Evolutionary conservation across 1,139 yeast species (phyloP), one percentile per base, ranked within the genome.

Genomic region (Candida smagusa): DNA sequence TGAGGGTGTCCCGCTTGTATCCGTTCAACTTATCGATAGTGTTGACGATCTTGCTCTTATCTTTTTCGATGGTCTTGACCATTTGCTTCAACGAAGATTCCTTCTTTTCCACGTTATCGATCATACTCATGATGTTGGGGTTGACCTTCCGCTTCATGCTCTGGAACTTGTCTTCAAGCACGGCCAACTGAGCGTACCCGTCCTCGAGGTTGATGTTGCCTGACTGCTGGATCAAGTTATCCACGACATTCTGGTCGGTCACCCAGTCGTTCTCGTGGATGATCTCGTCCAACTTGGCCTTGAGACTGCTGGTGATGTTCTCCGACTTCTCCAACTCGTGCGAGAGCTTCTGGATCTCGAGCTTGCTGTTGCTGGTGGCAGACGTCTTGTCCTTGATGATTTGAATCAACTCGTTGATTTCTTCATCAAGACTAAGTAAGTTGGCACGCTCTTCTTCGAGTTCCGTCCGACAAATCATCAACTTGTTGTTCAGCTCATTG

Each of bases 71-170:
- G 4, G 96, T 89, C 39, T 74, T 76, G 42, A 94, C 84, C 90
- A 88, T 89, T 7, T 78, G 76, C 49, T 79, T 82, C 50, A 94
- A 71, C 7, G 92, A 74, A 2, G 72, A 62, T 57, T 90, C 97
- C 55, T 89, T 88, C 70, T 84, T 86, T 57, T 90, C 97, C 13
- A 89, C 95, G 47, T 84, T 86, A 52, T 90, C 97, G 48, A 94
- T 88, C 88, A 89, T 86, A 51, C 83, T 81, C 90, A 90, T 87
- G 45, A 92, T 92, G 53, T 89, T 85, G 9, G 86, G 76, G 53
- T 90, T 90, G 23, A 92, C 96, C 48, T 82, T 85, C 43, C 90
- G 73, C 63, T 79, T 84, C 85, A 90, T 81, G n/a, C 79, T 79
- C 43, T 78, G 76, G 52, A 81, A 81, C 43, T 81, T 74, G 23